Conservation (phyloP, 2,329 filamentous ascomycete genomes). For the Exophiala bonariae region DNA sequence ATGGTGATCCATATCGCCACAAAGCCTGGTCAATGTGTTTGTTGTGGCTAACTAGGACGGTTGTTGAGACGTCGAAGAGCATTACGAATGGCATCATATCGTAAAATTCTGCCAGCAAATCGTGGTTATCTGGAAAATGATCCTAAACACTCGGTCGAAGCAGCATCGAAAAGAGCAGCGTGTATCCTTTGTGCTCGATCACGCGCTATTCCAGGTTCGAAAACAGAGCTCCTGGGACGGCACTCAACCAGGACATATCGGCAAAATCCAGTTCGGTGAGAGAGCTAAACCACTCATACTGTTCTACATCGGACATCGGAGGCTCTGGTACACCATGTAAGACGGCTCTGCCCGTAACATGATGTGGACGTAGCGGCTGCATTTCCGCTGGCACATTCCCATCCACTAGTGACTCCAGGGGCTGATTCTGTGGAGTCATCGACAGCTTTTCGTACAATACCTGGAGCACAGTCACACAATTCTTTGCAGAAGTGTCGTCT, state of each 20-base stretch:
- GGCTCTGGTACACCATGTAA: background rate
- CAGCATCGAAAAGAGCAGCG: no score
- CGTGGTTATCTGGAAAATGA: no score
- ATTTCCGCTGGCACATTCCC: background rate
- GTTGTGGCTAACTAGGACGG: no score
- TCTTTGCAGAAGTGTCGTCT: conserved; percentile 8
- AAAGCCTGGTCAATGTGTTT: no score
- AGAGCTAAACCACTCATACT: conserved; percentile 7
- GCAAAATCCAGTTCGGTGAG: conserved; percentile 3
- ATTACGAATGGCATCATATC: no score
- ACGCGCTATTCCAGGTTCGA: no score
- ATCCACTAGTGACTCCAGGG: background rate
- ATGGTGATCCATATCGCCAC: no score
- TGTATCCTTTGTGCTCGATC: no score
- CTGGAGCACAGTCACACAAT: conserved; percentile 10
- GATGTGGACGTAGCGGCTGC: background rate
- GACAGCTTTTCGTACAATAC: conserved; percentile 8
- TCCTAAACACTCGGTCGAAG: no score
- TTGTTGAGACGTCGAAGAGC: no score
- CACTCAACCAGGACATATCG: conserved; percentile 13
- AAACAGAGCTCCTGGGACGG: conserved; percentile 4
- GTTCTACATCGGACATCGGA: conserved; percentile 1
- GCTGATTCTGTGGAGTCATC: background rate
- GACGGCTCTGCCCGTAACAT: background rate
- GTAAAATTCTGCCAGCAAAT: no score